Evolutionary conservation across 1,284 basidiomycete genomes (phyloP), one percentile per base, ranked within the genome.

Genomic region (Pseudozyma sp.): DNA sequence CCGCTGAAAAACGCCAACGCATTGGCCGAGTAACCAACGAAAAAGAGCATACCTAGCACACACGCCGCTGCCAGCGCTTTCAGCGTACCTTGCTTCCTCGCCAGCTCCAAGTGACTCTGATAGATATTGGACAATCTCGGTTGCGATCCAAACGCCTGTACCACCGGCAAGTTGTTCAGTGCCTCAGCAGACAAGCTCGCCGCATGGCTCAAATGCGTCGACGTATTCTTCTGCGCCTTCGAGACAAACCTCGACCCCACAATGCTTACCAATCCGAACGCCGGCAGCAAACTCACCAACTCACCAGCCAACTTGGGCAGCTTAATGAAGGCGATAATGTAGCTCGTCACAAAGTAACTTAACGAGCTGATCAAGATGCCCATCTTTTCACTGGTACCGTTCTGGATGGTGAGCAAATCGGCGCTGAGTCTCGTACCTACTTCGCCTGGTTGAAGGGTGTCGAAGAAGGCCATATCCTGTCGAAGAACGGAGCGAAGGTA

Each of bases 401-500:
- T 78, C 54, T 82, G 80, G 18, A 82, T 73, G 18, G 75, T 69
- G 31, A 78, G 42, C 43, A 82, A 60, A 38, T 82, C 76, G 8
- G 75, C 76, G 16, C 64, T 67, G 19, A 82, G 75, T 9, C 70
- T 65, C 39, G 78, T 78, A 12, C 69, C 77, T 21, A 80, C 72
- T 39, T 76, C 76, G 16, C 78, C 80, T 5, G 80, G 75, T 42
- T 74, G 52, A 39, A 79, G 70, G 25, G 45, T 66, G 62, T 84
- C 80, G 53, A 80, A 82, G 55, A 76, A 83, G 18, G 78, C 57
- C 75, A 81, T 79, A 65, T 88, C 87, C 59, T 87, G 87, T 8
- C 85, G 81, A 2, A 88, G 79, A 10, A 87, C 84, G 5, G 86
- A 80, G 38, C 81, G 79, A 9, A 87, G 84, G 54, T 87, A 88